Percentiles rank a stretch among this genome's conserved stretches.
phyloP scores from a whole-genome alignment of 345 rosid species.

The Syzygium aqueum region DNA sequence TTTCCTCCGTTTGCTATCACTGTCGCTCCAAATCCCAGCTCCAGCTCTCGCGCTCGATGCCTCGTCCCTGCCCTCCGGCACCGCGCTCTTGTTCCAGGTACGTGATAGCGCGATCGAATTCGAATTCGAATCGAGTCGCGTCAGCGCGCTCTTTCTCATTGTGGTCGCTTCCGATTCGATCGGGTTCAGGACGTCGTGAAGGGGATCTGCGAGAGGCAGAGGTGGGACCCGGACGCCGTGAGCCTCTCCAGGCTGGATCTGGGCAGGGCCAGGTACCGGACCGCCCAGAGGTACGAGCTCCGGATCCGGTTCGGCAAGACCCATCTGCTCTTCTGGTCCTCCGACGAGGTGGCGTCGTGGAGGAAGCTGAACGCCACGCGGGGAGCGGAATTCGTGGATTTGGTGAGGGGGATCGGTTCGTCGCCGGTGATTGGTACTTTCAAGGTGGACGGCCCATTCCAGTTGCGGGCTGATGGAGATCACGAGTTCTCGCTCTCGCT shows the following conservation, averaged over 20 bases:
- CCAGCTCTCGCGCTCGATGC: constrained; percentile 1
- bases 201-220: constrained; percentile 41
- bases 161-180: not conserved
- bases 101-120: not conserved
- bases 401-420: constrained; percentile 25
- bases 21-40: not conserved
- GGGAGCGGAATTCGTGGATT: constrained; percentile 22
- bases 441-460: constrained; percentile 59
- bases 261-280: constrained; percentile 34
- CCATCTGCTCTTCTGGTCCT: constrained; percentile 34
- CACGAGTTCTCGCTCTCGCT: constrained; percentile 32
- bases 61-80: not conserved
- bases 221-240: constrained; percentile 42
- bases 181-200: constrained; percentile 50
- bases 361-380: constrained; percentile 8
- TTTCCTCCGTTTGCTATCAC: not conserved
- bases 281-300: constrained; percentile 41
- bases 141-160: not conserved
- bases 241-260: constrained; percentile 31
- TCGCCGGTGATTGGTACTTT: constrained; percentile 30
- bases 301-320: constrained; percentile 56
- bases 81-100: constrained; percentile 27
- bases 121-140: not conserved
- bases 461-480: constrained; percentile 33
- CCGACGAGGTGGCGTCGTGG: constrained; percentile 47